Evolutionary conservation across 257 asterid genomes (phyloP), one percentile per base, ranked within the genome.

Genomic region (Lycium barbarum): DNA sequence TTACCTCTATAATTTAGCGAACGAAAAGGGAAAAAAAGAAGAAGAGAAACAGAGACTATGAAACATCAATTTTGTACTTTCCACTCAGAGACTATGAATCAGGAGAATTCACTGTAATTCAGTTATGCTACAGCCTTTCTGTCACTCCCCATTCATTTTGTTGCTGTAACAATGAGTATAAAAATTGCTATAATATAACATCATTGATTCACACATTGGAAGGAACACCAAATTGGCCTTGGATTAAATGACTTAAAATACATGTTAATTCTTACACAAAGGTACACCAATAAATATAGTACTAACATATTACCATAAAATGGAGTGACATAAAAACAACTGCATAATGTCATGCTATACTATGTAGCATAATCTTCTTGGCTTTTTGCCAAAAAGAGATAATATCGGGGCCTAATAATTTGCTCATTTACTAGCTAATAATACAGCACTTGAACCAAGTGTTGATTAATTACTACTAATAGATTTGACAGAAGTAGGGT

Each of bases 231-330:
- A 70, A 9, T 70, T 40, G 54, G 8, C 33, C 35, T 40, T 70
- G 54, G 22, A 70, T 38, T 70, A 70, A 47, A 70, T 70, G 79
- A 70, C 17, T 70, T 70, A 70, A 61, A n/a, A 61, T 61, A 70
- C 79, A 70, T 70, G 35, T 20, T 70, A 38, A 40, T 70, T 38
- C 54, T 70, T 70, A 38, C 45, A 59, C 65, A 59, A 18, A 18
- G 26, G 78, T 38, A 70, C 78, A 38, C 49, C 78, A 38, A 70
- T 38, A 70, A 70, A 17, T 9, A 70, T 40, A 26, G 33, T 26
- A n/a, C n/a, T n/a, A 26, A 26, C 33, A 26, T 26, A 0, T 26
- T 26, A 26, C 33, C 33, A 26, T 26, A 26, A 26, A 26, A 4
- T 40, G 45, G 45, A 4, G 78, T 3, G 9, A 4, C 79, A 70